These are phyloP conservation scores for Lepiota brunneoincarnata DNA, from an alignment of 768 basidiomycete genomes.

Conservation along the genomic window DNA sequence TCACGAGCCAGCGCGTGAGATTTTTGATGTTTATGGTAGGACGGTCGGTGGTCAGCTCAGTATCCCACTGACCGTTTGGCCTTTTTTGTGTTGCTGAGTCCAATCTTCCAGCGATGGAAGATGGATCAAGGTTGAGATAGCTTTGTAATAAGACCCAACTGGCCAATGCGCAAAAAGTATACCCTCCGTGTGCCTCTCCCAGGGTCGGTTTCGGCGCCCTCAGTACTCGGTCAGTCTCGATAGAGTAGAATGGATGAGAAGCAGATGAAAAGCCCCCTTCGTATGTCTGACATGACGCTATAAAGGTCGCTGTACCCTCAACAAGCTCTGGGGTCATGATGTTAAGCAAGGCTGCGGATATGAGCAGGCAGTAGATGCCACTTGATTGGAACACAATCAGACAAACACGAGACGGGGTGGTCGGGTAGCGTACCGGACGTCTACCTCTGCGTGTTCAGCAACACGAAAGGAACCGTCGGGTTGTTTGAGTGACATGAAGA, in stretches of 20 bases:
- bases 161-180: constrained; percentile 91
- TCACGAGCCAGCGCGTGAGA: constrained; percentile 76
- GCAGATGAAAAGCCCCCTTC: constrained; percentile 92
- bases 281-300: constrained; percentile 93
- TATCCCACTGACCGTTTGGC: background rate
- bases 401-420: background rate
- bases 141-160: constrained; percentile 78
- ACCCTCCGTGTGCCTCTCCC: constrained; percentile 97
- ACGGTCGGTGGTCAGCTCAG: constrained; percentile 15
- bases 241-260: constrained; percentile 63
- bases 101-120: background rate
- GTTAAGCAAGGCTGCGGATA: constrained; percentile 78
- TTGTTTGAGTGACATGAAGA: constrained; percentile 91
- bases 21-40: constrained; percentile 54
- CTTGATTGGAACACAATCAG: constrained; percentile 33
- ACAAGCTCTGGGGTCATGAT: constrained; percentile 88
- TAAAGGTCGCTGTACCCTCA: constrained; percentile 69
- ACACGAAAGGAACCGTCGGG: constrained; percentile 93
- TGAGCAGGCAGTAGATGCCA: constrained; percentile 92
- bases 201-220: constrained; percentile 63
- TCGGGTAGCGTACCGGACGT: constrained; percentile 67
- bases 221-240: constrained; percentile 28
- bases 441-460: constrained; percentile 84
- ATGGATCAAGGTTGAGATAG: constrained; percentile 29
- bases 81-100: background rate